Base-by-base conservation (phyloP, 805 yeast species). In the Starmerella riodocensis region DNA sequence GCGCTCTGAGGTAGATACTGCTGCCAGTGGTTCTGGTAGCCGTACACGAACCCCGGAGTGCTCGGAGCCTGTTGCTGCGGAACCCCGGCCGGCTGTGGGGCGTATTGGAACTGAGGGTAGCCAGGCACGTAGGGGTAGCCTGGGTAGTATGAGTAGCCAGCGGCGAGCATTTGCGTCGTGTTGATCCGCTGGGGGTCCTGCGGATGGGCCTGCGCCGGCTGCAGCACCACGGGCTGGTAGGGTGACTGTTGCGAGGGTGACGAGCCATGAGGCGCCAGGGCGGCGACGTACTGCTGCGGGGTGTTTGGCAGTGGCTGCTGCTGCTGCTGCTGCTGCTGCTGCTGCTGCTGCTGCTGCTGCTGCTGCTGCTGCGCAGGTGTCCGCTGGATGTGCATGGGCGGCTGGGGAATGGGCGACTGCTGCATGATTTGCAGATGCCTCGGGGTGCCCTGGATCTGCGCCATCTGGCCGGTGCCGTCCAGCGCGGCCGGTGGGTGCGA, bases 71-170 rank as follows among this genome's bases (percentile, higher is more conserved):
- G 46, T 30, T 29, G 42, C 34, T 21, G 43, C 17, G 20, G 40
- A 3, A 16, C n/a, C 18, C 19, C 27, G 18, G 35, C n/a, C 12
- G 24, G 41, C 28, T 32, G 41, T 11, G 17, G 33, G 12, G 34
- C 4, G 22, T 8, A 13, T 29, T 30, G 41, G 36, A 13, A 23
- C 33, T 29, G 40, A 16, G 43, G 39, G 39, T 34, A 33, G 21
- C 42, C 39, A 2, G 34, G 39, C 14, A 42, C 34, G 20, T 29
- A 16, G 5, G 33, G 33, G 32, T 42, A 42, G 20, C 38, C 37
- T 14, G 39, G 39, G 24, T 37, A 42, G 36, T 38, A 38, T 23
- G 33, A 20, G 34, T 41, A 38, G n/a, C 36, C 40, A 4, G 32
- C 31, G 21, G 40, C 16, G 21, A 36, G 28, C 23, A 32, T 14